phyloP scores from a whole-genome alignment of 352 stramenopile species.

The Phytophthora meadii region DNA sequence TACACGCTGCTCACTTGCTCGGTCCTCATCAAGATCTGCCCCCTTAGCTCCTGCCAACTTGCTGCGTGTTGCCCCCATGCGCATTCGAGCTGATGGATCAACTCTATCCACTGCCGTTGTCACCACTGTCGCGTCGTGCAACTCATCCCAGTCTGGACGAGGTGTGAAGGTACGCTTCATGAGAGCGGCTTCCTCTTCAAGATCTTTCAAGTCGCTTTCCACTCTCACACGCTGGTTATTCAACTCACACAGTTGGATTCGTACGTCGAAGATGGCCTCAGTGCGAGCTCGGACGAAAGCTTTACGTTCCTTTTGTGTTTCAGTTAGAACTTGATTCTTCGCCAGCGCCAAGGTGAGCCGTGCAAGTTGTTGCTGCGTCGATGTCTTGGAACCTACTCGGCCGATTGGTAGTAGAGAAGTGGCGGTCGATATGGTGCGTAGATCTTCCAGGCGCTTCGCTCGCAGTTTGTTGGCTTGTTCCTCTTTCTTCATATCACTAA shows the following conservation, averaged over 20 bases:
- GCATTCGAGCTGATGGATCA: constrained; percentile 43
- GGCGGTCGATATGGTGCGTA: constrained; percentile 20
- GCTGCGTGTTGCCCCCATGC: constrained; percentile 34
- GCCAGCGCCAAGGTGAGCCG: constrained; percentile 24
- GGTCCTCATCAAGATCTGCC: constrained; percentile 50
- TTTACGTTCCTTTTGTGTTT: constrained; percentile 26
- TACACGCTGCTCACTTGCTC: constrained; percentile 43
- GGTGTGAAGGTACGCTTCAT: constrained; percentile 69
- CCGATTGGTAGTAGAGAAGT: constrained; percentile 14
- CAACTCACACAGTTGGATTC: constrained; percentile 44
- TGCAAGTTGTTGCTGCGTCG: constrained; percentile 29
- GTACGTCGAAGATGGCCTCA: constrained; percentile 71
- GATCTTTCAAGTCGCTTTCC: constrained; percentile 23
- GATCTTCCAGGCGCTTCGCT: constrained; percentile 59
- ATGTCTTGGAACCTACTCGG: constrained; percentile 26
- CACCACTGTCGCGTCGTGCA: constrained; percentile 57
- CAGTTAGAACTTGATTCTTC: constrained; percentile 37
- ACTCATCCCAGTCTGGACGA: constrained; percentile 68
- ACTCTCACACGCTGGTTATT: constrained; percentile 38
- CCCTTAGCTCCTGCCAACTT: constrained; percentile 21
- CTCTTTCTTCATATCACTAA: constrained; percentile 61
- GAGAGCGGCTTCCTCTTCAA: constrained; percentile 48
- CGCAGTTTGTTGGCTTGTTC: constrained; percentile 62
- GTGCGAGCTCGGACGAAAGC: constrained; percentile 47
- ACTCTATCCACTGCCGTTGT: constrained; percentile 62